A percentile compares a stretch with the other conserved stretches of the same genome.
Conservation (phyloP, 2,329 filamentous ascomycete species). For the Aspergillus calidoustus region DNA sequence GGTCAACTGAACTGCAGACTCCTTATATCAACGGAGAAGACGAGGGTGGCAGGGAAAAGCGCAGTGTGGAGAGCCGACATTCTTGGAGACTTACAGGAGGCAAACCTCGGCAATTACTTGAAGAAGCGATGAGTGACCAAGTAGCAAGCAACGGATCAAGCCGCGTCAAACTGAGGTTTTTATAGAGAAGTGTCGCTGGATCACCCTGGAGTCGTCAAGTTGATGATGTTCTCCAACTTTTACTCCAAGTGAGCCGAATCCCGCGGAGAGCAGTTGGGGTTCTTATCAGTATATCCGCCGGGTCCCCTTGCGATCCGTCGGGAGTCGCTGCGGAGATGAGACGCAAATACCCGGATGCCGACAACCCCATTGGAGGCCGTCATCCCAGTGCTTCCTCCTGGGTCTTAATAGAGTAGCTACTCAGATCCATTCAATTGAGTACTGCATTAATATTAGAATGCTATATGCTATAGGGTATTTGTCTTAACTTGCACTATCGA, state of each 20-base stretch:
- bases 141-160: neutral
- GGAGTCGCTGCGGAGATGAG: constrained; percentile 1
- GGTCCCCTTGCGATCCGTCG: constrained; percentile 14
- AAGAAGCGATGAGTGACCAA: constrained; percentile 6
- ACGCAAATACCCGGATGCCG: constrained; percentile 19
- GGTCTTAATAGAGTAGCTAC: neutral
- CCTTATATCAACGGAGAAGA: constrained; percentile 1
- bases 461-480: neutral
- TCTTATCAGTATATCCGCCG: constrained; percentile 14
- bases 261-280: constrained; percentile 10
- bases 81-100: constrained; percentile 6
- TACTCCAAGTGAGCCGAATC: constrained; percentile 16
- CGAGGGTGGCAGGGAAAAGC: neutral
- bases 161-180: neutral
- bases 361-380: constrained; percentile 1
- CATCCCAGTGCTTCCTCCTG: neutral
- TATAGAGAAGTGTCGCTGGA: neutral
- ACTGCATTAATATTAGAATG: neutral
- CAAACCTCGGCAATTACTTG: constrained; percentile 35
- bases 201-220: neutral
- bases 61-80: constrained; percentile 3
- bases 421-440: no score
- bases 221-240: constrained; percentile 11
- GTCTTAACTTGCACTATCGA: neutral
- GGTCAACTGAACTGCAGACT: constrained; percentile 7